phyloP scores from a whole-genome alignment of 805 yeast genomes.

The Metschnikowia picachoensis region DNA sequence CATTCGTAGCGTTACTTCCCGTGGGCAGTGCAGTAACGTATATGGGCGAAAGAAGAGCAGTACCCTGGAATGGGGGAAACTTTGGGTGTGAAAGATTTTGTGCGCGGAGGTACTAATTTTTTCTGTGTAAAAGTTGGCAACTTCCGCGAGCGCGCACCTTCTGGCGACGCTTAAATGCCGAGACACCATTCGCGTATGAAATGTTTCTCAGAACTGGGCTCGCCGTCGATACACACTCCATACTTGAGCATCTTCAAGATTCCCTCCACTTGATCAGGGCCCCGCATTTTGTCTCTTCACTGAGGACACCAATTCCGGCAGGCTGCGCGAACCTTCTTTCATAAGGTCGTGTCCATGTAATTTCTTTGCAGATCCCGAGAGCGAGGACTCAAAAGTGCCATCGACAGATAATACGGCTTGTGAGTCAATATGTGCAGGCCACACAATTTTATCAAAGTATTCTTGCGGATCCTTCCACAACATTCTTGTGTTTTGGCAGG shows the following conservation, averaged over 20 bases:
- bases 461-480: conserved; percentile 94
- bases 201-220: too few species aligned
- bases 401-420: conserved; percentile 58
- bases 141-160: too few species aligned
- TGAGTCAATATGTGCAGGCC: conserved; percentile 72
- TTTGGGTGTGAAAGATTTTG: too few species aligned
- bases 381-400: conserved; percentile 38
- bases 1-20: too few species aligned
- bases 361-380: conserved; percentile 26
- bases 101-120: too few species aligned
- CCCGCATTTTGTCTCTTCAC: neutral
- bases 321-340: conserved; percentile 27
- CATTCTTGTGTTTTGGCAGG: too few species aligned
- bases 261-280: neutral
- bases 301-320: conserved; percentile 12
- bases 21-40: too few species aligned
- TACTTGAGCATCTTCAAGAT: neutral
- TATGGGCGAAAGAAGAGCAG: too few species aligned
- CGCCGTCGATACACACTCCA: neutral
- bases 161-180: too few species aligned
- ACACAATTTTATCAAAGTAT: conserved; percentile 81
- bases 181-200: too few species aligned
- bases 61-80: too few species aligned
- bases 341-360: conserved; percentile 29
- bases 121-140: too few species aligned